These are phyloP conservation scores for Tolypocladium endophyticum DNA, from an alignment of 2,329 filamentous ascomycete species.

Conservation along the genomic window DNA sequence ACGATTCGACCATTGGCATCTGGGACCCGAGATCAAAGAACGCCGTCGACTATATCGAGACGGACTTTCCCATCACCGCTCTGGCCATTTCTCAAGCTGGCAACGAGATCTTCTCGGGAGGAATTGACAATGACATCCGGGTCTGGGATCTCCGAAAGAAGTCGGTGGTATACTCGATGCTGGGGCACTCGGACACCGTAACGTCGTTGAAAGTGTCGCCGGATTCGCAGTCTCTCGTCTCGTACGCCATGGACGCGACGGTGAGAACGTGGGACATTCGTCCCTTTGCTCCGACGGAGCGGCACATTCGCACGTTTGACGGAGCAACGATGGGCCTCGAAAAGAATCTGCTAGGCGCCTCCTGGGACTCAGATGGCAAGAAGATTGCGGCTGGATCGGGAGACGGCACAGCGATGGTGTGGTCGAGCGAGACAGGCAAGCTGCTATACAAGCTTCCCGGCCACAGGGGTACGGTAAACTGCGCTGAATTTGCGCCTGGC, in stretches of 20 bases:
- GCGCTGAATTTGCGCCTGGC: constrained; percentile 78
- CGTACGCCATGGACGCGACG: constrained; percentile 88
- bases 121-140: constrained; percentile 94
- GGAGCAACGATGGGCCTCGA: constrained; percentile 82
- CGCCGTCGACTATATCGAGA: constrained; percentile 78
- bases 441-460: constrained; percentile 90
- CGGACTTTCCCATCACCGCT: constrained; percentile 84
- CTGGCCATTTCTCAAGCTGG: constrained; percentile 87
- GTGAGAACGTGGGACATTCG: constrained; percentile 93
- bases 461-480: constrained; percentile 91
- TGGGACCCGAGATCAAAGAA: constrained; percentile 93
- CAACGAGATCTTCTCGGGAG: constrained; percentile 88
- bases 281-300: constrained; percentile 82
- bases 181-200: constrained; percentile 84
- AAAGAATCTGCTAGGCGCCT: constrained; percentile 82
- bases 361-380: constrained; percentile 80
- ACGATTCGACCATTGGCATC: constrained; percentile 87
- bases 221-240: constrained; percentile 81
- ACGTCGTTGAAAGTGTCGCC: constrained; percentile 87
- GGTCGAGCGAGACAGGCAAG: constrained; percentile 83
- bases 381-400: constrained; percentile 82
- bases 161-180: constrained; percentile 73
- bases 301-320: constrained; percentile 80
- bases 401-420: constrained; percentile 83
- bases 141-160: constrained; percentile 96